Evolutionary conservation across 139 green algal species (phyloP), one percentile per base, ranked within the genome.

Genomic region (Chlorella sp.): DNA sequence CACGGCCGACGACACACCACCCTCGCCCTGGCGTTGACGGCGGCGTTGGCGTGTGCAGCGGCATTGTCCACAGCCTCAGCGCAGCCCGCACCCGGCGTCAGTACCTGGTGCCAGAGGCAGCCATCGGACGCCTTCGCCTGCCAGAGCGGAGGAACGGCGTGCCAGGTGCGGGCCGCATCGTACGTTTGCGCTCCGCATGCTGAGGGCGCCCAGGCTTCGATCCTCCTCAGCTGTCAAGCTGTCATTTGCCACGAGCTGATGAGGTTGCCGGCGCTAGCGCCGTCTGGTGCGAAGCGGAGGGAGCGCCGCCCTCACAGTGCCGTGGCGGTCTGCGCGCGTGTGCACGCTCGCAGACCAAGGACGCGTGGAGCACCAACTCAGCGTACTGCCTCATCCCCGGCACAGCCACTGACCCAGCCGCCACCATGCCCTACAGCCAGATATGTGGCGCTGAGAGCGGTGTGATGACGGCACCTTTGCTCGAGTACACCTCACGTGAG

Each of bases 341-440:
- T n/a, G n/a, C n/a, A n/a, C n/a, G n/a, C n/a, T n/a, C n/a, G n/a
- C 61, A 67, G 61, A 67, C 61, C 2, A 17, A 5, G 22, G 61
- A 67, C n/a, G 27, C 61, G n/a, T 67, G 61, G 61, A 24, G 61
- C 23, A 34, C 61, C 61, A 67, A 67, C 61, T 36, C n/a, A 27
- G 23, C n/a, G 61, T 17, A 6, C 27, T 67, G 61, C 61, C 33
- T 67, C 61, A 67, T 67, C 27, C 61, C 61, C n/a, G 61, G 61
- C n/a, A 17, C 27, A 5, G 26, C 29, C 2, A 30, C 61, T 34
- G n/a, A 67, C 6, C 23, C 23, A 26, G 23, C 27, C 2, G 27
- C 14, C 27, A 35, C 22, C n/a, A 67, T 67, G 3, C 3, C 61
- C 23, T 67, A 67, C 61, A 34, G 34, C 3, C 2, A 67, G 3